A percentile compares a stretch with the other conserved stretches of the same genome.
Evolutionary conservation across 345 rosid genomes (phyloP).

Genomic region (Fremontodendron californicum): DNA sequence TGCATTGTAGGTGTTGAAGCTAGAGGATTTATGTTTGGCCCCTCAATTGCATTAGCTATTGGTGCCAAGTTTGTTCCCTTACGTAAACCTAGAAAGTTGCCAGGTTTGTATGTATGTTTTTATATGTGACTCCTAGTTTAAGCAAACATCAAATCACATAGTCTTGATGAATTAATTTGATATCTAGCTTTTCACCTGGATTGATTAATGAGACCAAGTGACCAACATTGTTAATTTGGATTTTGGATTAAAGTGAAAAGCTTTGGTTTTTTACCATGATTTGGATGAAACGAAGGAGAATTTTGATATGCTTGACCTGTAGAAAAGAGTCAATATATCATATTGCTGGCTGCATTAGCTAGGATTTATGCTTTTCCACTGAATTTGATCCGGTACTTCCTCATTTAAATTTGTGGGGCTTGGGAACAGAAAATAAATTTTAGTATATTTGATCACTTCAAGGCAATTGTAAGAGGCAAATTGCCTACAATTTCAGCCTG

Average conservation of each 20-base stretch:
- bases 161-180: not conserved
- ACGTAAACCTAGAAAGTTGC: constrained; percentile 74
- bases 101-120: constrained; percentile 53
- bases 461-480: not conserved
- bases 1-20: constrained; percentile 69
- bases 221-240: not conserved
- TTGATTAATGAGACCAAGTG: not conserved
- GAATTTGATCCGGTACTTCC: not conserved
- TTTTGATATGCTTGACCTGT: not conserved
- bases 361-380: not conserved
- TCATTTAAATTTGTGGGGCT: not conserved
- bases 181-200: not conserved
- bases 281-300: not conserved
- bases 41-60: constrained; percentile 79
- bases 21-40: constrained; percentile 81
- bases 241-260: not conserved
- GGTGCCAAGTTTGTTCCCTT: constrained; percentile 86
- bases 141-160: not conserved
- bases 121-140: not conserved
- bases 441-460: not conserved
- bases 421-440: not conserved
- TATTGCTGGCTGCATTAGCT: not conserved
- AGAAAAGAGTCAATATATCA: not conserved
- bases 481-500: not conserved
- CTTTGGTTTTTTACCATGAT: not conserved